Conservation (phyloP, 2,329 filamentous ascomycete genomes). For the Drechslerella stenobrocha region DNA sequence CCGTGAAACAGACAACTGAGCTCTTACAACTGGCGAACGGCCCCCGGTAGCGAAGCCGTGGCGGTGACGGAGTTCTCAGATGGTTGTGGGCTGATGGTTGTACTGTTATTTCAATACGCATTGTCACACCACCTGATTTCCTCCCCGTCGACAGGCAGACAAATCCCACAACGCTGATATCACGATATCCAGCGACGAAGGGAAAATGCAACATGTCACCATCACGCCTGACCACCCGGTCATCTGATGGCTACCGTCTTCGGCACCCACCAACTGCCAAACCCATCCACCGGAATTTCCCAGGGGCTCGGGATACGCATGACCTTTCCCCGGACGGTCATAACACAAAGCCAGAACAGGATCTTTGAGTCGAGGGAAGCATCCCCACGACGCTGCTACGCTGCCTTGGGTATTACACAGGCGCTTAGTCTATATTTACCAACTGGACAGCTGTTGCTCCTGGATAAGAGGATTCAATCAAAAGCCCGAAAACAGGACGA, state of each 20-base stretch:
- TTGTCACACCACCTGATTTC: slow-evolving; percentile 39
- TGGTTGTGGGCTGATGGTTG: too few relatives aligned
- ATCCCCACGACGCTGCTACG: background rate
- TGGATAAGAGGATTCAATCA: too few relatives aligned
- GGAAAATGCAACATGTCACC: slow-evolving; percentile 6
- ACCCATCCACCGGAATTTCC: slow-evolving; percentile 28
- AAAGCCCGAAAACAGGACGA: background rate
- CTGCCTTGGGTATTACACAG: slow-evolving; percentile 4
- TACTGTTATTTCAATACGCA: too few relatives aligned
- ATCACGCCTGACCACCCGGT: background rate
- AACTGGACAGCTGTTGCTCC: too few relatives aligned
- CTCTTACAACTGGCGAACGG: too few relatives aligned
- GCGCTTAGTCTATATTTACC: slow-evolving; percentile 5
- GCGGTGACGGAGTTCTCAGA: too few relatives aligned
- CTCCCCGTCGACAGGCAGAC: background rate
- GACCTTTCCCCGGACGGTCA: slow-evolving; percentile 3
- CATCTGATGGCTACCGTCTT: background rate
- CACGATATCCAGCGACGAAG: background rate
- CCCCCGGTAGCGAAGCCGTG: too few relatives aligned
- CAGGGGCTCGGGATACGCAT: slow-evolving; percentile 24
- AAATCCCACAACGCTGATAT: slow-evolving; percentile 27
- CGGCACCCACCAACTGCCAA: slow-evolving; percentile 17
- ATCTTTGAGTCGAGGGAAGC: background rate
- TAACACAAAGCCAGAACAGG: slow-evolving; percentile 3
- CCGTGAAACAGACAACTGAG: too few relatives aligned